Base-by-base conservation (phyloP, 768 basidiomycete species). In the Sarcomyxa edulis region DNA sequence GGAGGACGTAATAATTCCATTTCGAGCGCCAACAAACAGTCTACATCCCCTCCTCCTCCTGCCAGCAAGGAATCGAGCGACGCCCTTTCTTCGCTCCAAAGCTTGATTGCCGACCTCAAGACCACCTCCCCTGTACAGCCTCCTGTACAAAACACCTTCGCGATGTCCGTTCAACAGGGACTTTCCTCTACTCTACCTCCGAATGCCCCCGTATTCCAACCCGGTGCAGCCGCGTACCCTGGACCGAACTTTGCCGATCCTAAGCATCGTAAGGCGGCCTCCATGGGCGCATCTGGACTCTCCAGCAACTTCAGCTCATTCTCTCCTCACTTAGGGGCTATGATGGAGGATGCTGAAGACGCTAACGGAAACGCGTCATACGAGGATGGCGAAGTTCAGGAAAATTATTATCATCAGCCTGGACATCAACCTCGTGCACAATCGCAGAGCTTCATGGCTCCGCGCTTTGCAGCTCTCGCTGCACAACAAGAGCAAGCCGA, bases 91-190 rank as follows among this genome's bases (percentile, higher is more conserved):
- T 90, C 88, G 20, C 76, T 97, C 37, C 92, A 97, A 55, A 80
- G 89, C 41, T 84, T 96, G 59, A 97, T 97, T 49, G 87, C 87
- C 40, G 93, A 97, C 60, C 71, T 96, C 47, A 95, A 92, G 72
- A 83, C 84, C 12, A 74, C 89, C 3, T 81, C 88, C 37, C 79
- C 86, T 35, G 68, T 77, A 36, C 75, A 66, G 41, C 60, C 62
- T 25, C 52, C 74, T 61, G 49, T 60, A 10, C 11, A 62, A 51
- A 63, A 61, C 45, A 58, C 28, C 64, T 52, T 43, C 69, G 64
- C 68, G 45, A 60, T 53, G 48, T 61, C 41, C 29, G 69, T 76
- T 52, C 59, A 74, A 26, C 78, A 79, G 45, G 51, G 44, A 15
- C 50, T 49, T 7, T 49, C 55, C 23, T 76, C 81, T 16, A 79